Evolutionary conservation across 331 rosid genomes (phyloP).

Genomic region (Pyracantha coccinea): DNA sequence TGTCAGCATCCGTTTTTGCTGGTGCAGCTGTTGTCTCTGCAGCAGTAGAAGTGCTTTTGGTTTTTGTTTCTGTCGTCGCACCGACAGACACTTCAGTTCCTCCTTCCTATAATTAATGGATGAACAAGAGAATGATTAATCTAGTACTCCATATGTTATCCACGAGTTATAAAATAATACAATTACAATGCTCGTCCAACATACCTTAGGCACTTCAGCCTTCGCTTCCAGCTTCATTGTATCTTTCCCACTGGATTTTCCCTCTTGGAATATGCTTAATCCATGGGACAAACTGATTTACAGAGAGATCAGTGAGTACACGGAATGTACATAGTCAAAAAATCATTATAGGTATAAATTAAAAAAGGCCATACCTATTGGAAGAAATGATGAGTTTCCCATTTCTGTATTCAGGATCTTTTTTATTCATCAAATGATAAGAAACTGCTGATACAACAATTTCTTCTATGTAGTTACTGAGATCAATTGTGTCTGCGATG

Average conservation of each 20-base stretch:
- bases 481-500: slow-evolving; percentile 69
- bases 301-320: slow-evolving; percentile 17
- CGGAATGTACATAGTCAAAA: neutral
- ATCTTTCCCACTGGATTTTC: slow-evolving; percentile 45
- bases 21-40: slow-evolving; percentile 29
- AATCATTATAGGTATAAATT: neutral
- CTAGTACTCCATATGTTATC: neutral
- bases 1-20: slow-evolving; percentile 37
- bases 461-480: slow-evolving; percentile 82
- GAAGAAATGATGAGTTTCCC: slow-evolving; percentile 76
- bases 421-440: slow-evolving; percentile 80
- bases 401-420: slow-evolving; percentile 82
- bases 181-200: slow-evolving; percentile 5
- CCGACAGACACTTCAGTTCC: slow-evolving; percentile 25
- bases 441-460: slow-evolving; percentile 92
- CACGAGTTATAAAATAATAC: neutral
- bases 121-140: slow-evolving; percentile 2
- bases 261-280: slow-evolving; percentile 63
- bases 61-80: slow-evolving; percentile 41
- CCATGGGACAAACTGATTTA: slow-evolving; percentile 82
- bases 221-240: slow-evolving; percentile 53
- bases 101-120: slow-evolving; percentile 19
- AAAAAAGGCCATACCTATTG: slow-evolving; percentile 40
- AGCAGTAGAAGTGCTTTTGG: slow-evolving; percentile 37
- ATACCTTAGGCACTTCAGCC: slow-evolving; percentile 59